A percentile compares a stretch with the other conserved stretches of the same genome.
These are phyloP conservation scores for Porcisia deanei DNA, from an alignment of 208 protist species.

Conservation along the genomic window DNA sequence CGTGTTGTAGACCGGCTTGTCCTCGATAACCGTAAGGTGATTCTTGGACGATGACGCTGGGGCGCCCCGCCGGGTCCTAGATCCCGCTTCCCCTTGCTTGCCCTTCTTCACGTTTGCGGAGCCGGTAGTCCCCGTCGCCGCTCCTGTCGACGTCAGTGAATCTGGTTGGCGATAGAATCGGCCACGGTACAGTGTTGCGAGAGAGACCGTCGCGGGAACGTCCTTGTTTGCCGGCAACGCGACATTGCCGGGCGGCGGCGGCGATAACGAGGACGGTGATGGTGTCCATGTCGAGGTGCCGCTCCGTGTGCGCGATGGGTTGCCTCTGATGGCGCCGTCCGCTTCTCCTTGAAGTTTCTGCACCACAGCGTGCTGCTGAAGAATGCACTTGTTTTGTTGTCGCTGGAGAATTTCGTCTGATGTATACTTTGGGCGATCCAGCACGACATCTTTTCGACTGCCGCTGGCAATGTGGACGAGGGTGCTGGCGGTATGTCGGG, in stretches of 20 bases:
- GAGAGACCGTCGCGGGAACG: not conserved
- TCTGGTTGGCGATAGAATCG: slow-evolving; percentile 12
- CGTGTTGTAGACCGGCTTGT: not conserved
- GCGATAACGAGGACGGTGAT: not conserved
- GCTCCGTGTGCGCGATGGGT: not conserved
- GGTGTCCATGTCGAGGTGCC: not conserved
- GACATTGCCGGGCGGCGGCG: not conserved
- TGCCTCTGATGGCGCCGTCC: not conserved
- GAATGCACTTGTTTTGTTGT: slow-evolving; percentile 53
- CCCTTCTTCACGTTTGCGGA: not conserved
- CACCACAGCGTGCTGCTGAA: slow-evolving; percentile 59
- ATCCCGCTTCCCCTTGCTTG: not conserved
- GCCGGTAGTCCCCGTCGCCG: not conserved
- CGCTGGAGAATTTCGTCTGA: slow-evolving; percentile 40
- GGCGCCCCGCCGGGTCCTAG: not conserved
- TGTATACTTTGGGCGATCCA: slow-evolving; percentile 47
- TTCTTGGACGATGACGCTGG: not conserved
- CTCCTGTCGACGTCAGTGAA: not conserved
- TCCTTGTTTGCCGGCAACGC: not conserved
- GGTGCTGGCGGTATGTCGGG: slow-evolving; percentile 55
- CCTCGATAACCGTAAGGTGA: not conserved
- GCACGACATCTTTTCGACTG: slow-evolving; percentile 35
- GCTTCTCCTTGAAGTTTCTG: slow-evolving; percentile 26
- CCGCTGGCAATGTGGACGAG: slow-evolving; percentile 57
- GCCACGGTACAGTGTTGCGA: slow-evolving; percentile 11